phyloP scores from a whole-genome alignment of 2,329 filamentous ascomycete genomes.

The Penicillium freii region DNA sequence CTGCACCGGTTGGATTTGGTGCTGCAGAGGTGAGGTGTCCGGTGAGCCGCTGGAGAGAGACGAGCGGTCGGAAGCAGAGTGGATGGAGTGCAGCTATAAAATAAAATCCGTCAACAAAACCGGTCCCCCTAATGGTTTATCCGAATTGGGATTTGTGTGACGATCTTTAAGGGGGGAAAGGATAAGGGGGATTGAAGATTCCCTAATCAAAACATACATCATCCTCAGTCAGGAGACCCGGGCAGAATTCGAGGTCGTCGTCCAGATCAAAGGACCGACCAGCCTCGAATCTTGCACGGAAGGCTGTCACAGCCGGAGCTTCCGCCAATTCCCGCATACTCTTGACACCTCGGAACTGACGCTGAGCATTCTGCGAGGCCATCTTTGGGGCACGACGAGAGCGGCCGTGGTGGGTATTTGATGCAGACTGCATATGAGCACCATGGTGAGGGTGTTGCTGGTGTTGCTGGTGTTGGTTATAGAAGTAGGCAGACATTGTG shows the following conservation, averaged over 20 bases:
- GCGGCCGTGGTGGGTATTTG: constrained; percentile 80
- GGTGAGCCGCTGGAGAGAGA: constrained; percentile 94
- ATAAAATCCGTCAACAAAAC: constrained; percentile 19
- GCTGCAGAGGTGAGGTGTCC: constrained; percentile 84
- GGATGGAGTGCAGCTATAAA: constrained; percentile 79
- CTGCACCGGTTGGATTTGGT: constrained; percentile 69
- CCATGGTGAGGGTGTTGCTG: constrained; percentile 47
- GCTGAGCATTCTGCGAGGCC: constrained; percentile 77
- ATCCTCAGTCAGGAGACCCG: constrained; percentile 83
- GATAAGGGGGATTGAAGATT: not conserved
- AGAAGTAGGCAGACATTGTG: constrained; percentile 50
- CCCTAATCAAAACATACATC: constrained; percentile 62
- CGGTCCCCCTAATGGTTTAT: not conserved
- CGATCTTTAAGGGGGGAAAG: constrained; percentile 3
- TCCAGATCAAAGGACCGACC: constrained; percentile 92
- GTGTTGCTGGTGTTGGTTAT: constrained; percentile 45
- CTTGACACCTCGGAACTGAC: constrained; percentile 81
- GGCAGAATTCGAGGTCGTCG: constrained; percentile 95
- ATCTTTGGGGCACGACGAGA: constrained; percentile 80
- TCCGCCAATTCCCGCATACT: constrained; percentile 85
- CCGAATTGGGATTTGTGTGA: not conserved
- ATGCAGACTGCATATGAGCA: constrained; percentile 45
- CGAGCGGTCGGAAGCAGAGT: constrained; percentile 86
- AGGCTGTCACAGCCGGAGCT: constrained; percentile 70
- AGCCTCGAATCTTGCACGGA: constrained; percentile 85